Evolutionary conservation across 2,329 filamentous ascomycete genomes (phyloP), one percentile per base, ranked within the genome.

Genomic region (Fusarium chlamydosporum): DNA sequence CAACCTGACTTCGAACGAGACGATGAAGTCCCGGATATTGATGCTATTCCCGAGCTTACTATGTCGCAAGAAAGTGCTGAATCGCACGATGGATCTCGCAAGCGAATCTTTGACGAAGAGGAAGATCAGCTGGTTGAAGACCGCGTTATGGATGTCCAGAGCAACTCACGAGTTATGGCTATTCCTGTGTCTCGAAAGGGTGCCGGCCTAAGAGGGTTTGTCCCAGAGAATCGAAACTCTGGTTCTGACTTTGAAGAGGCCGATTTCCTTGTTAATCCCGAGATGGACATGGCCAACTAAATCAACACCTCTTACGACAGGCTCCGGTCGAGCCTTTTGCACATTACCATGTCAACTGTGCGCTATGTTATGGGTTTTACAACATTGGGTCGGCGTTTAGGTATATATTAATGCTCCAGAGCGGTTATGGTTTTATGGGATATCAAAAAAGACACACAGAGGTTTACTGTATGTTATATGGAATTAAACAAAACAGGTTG

Each of bases 201-300:
- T 52, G 56, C 55, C 20, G 55, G 56, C 15, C 43, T 70, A 27
- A 72, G 68, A 23, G 58, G 64, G 12, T 35, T 75, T 6, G 82
- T 76, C 1, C 83, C 87, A 73, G 84, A 87, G 73, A 87, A 86
- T 67, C 78, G 79, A 67, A 76, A 76, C 6, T 70, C 79, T 0
- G 80, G 80, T 41, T 78, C 79, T 18, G 90, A 93, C 75, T 93
- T 93, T 76, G 89, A 86, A 59, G 91, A 93, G 61, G 91, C 91
- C 0, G 83, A 86, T 1, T 93, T 93, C 62, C 76, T 90, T 54
- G 86, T 88, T 57, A 80, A 81, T 27, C 76, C 82, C 46, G 81
- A 84, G 13, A 82, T 86, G 80, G 76, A 79, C 7, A 67, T 72
- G 38, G 57, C 60, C 16, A 65, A 70, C 38, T 71, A 61, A 59